Conservation (phyloP, 257 asterid species). For the Apocynum venetum region DNA sequence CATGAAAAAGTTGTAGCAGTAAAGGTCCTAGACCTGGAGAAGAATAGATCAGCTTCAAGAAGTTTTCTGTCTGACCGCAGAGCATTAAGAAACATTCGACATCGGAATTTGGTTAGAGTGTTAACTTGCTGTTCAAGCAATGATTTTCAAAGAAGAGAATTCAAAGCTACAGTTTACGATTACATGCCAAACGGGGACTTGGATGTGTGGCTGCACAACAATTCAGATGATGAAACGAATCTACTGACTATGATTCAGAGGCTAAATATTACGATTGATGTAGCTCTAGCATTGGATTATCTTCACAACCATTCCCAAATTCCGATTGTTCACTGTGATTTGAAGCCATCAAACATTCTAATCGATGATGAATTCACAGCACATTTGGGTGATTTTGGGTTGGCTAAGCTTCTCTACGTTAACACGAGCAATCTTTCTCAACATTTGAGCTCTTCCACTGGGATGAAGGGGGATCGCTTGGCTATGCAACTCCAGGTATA, state of each 20-base stretch:
- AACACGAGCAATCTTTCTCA: background rate
- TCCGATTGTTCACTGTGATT: slow-evolving; percentile 31
- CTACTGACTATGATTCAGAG: slow-evolving; percentile 19
- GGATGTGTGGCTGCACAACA: slow-evolving; percentile 24
- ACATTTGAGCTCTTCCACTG: slow-evolving; percentile 15
- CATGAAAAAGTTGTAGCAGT: slow-evolving; percentile 13
- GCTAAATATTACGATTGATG: slow-evolving; percentile 26
- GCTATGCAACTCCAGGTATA: slow-evolving; percentile 32
- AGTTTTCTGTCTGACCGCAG: slow-evolving; percentile 32
- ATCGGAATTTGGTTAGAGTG: slow-evolving; percentile 26
- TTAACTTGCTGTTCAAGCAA: slow-evolving; percentile 23
- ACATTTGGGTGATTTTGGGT: slow-evolving; percentile 26
- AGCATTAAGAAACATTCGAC: slow-evolving; percentile 25
- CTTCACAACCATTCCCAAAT: slow-evolving; percentile 26
- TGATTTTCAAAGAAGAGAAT: slow-evolving; percentile 24
- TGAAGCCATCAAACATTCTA: slow-evolving; percentile 36
- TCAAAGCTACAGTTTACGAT: slow-evolving; percentile 27
- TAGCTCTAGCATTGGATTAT: slow-evolving; percentile 28
- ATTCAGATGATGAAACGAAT: background rate
- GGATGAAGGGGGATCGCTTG: slow-evolving; percentile 23
- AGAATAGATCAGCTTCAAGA: slow-evolving; percentile 15
- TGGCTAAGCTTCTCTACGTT: slow-evolving; percentile 14
- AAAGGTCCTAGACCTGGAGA: slow-evolving; percentile 24
- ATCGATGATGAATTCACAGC: slow-evolving; percentile 23
- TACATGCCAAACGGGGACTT: slow-evolving; percentile 27